phyloP scores from a whole-genome alignment of 2,329 filamentous ascomycete species.

The Ophiostoma quercus region DNA sequence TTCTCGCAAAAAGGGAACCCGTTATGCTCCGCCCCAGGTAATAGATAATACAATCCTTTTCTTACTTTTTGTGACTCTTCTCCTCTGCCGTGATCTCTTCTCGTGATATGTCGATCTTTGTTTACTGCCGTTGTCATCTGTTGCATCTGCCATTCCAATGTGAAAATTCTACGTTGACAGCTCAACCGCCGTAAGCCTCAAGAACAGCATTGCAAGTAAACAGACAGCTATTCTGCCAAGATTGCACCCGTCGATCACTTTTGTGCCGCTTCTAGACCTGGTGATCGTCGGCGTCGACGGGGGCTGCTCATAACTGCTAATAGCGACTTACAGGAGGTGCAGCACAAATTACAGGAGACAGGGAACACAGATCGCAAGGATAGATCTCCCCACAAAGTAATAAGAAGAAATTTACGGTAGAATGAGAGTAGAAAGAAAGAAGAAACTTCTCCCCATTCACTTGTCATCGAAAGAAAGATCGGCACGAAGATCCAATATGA shows the following conservation, averaged over 20 bases:
- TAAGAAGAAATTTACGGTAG: background rate
- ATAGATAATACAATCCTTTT: conserved; percentile 15
- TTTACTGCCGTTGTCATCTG: background rate
- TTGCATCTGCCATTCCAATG: background rate
- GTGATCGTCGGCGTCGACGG: background rate
- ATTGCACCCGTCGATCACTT: background rate
- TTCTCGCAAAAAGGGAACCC: background rate
- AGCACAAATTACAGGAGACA: background rate
- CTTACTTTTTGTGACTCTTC: conserved; percentile 13
- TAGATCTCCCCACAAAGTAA: background rate
- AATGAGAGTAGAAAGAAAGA: background rate
- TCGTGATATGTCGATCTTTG: background rate
- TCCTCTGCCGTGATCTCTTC: background rate
- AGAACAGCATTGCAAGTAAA: background rate
- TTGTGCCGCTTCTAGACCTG: background rate
- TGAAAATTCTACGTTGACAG: background rate
- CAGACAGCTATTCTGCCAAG: background rate
- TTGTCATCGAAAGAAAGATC: background rate
- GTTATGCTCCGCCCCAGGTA: background rate
- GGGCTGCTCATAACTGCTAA: background rate
- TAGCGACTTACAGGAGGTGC: background rate
- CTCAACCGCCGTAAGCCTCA: background rate
- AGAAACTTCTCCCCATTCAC: too few species aligned
- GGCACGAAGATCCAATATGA: conserved; percentile 8
- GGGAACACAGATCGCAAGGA: background rate